Evolutionary conservation across 148 eudicot genomes (phyloP).

Genomic region (Rhododendron vialii): DNA sequence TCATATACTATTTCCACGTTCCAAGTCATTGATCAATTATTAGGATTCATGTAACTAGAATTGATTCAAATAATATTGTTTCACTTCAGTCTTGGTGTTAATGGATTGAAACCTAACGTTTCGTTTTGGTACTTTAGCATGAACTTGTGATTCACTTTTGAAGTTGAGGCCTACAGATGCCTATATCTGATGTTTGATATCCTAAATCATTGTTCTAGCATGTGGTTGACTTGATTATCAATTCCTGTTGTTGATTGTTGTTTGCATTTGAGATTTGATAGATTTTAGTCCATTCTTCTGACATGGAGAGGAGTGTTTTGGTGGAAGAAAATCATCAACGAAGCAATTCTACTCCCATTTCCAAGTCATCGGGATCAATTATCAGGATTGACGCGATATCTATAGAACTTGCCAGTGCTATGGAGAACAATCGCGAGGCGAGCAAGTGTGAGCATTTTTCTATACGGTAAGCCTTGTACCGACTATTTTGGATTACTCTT

Average conservation of each 20-base stretch:
- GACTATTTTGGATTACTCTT: background rate
- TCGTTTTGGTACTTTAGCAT: background rate
- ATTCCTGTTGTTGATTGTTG: background rate
- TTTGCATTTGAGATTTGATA: background rate
- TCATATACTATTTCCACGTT: background rate
- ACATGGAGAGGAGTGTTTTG: constrained; percentile 22
- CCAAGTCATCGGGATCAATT: constrained; percentile 23
- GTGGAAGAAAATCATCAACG: constrained; percentile 19
- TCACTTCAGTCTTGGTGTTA: background rate
- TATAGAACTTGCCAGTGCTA: constrained; percentile 19
- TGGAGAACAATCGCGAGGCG: constrained; percentile 10
- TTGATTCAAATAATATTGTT: background rate
- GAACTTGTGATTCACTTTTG: background rate
- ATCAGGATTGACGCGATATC: constrained; percentile 26
- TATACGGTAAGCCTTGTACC: constrained; percentile 33
- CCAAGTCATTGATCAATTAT: background rate
- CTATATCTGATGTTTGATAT: background rate
- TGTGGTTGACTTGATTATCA: background rate
- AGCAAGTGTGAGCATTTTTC: constrained; percentile 44
- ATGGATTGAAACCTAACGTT: background rate
- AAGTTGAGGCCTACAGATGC: background rate
- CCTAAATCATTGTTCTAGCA: constrained; percentile 1
- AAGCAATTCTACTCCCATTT: constrained; percentile 21
- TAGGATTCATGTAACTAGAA: background rate
- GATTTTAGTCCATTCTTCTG: constrained; percentile 4